Evolutionary conservation across 225 moss, liverwort and hornwort species (phyloP).

Genomic region (Pseudisothecium myosuroides): DNA sequence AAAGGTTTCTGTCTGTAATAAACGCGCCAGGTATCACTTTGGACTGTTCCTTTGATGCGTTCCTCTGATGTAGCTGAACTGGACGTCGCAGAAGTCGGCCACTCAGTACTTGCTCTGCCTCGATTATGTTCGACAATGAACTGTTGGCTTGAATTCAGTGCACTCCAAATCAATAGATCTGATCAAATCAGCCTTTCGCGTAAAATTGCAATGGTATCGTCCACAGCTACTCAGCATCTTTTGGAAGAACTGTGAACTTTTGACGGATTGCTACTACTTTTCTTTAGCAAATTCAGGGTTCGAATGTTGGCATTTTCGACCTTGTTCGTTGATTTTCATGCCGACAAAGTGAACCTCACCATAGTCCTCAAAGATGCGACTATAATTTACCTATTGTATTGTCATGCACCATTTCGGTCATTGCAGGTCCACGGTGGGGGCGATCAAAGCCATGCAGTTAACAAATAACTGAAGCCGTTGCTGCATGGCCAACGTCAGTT

Average conservation of each 20-base stretch:
- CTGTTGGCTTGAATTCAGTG: neutral
- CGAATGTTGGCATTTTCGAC: neutral
- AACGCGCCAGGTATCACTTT: neutral
- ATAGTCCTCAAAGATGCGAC: neutral
- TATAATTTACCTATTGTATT: neutral
- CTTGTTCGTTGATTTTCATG: neutral
- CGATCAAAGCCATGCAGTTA: neutral
- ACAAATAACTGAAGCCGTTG: conserved; percentile 6
- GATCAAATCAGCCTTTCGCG: neutral
- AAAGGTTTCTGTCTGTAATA: neutral
- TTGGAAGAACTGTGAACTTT: neutral
- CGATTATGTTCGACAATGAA: neutral
- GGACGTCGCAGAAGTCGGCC: neutral
- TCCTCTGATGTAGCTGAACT: neutral
- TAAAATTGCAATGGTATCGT: neutral
- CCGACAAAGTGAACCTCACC: too few relatives aligned
- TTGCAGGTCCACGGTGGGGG: neutral
- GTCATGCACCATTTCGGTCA: neutral
- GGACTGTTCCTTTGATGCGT: neutral
- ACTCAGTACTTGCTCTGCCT: neutral
- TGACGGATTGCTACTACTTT: neutral
- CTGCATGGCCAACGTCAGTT: neutral
- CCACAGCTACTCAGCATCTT: neutral
- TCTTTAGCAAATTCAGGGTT: neutral
- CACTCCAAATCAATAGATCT: neutral